phyloP scores from a whole-genome alignment of 169 alveolate species.

The Plasmodium falciparum region DNA sequence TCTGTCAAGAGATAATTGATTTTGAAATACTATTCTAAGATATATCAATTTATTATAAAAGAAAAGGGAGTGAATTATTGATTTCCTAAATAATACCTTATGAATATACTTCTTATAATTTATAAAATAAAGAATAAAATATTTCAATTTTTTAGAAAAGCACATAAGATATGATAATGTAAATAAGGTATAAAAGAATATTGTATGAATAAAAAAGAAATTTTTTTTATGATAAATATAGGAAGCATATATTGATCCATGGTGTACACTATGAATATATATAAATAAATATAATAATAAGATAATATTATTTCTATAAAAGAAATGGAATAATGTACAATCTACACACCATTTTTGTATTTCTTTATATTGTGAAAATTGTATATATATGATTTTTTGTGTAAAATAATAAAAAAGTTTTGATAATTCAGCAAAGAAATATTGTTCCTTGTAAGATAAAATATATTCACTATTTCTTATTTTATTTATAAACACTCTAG shows the following conservation, averaged over 20 bases:
- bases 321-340: slow-evolving; percentile 59
- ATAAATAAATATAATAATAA: slow-evolving; percentile 53
- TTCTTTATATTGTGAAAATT: slow-evolving; percentile 75
- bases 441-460: slow-evolving; percentile 39
- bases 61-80: slow-evolving; percentile 54
- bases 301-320: slow-evolving; percentile 70
- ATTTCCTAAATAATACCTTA: slow-evolving; percentile 61
- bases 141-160: slow-evolving; percentile 61
- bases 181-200: slow-evolving; percentile 65
- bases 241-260: slow-evolving; percentile 68
- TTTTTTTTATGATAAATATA: slow-evolving; percentile 61
- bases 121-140: slow-evolving; percentile 67
- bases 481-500: slow-evolving; percentile 57
- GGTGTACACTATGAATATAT: slow-evolving; percentile 62
- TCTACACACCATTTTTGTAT: slow-evolving; percentile 78
- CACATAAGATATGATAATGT: slow-evolving; percentile 71
- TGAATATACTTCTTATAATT: slow-evolving; percentile 73
- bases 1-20: slow-evolving; percentile 29
- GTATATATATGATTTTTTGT: slow-evolving; percentile 75
- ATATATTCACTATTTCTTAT: slow-evolving; percentile 38
- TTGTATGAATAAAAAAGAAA: slow-evolving; percentile 48
- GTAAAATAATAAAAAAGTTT: slow-evolving; percentile 64
- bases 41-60: slow-evolving; percentile 58
- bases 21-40: slow-evolving; percentile 56
- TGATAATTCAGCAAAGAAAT: slow-evolving; percentile 58